phyloP scores from a whole-genome alignment of 768 basidiomycete species.

The Lactarius trivialis region DNA sequence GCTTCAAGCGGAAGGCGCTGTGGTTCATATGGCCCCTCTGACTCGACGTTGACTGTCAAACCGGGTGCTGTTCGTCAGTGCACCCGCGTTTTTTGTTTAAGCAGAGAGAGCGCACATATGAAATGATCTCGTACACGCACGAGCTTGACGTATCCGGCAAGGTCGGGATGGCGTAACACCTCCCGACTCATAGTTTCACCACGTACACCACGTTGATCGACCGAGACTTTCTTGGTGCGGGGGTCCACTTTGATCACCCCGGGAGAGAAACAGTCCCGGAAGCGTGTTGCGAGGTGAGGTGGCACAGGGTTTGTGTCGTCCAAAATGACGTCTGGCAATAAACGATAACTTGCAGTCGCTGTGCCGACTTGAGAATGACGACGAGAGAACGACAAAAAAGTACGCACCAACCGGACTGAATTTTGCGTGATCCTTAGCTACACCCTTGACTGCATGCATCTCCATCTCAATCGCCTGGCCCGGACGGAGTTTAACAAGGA shows the following conservation, averaged over 20 bases:
- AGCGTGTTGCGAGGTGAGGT: slow-evolving; percentile 68
- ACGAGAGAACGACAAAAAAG: not conserved
- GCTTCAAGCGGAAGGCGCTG: slow-evolving; percentile 78
- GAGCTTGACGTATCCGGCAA: slow-evolving; percentile 74
- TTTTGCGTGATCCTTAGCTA: slow-evolving; percentile 94
- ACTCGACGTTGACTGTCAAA: slow-evolving; percentile 74
- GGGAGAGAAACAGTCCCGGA: slow-evolving; percentile 81
- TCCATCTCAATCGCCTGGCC: slow-evolving; percentile 85
- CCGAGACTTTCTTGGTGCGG: slow-evolving; percentile 49
- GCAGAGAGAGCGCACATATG: slow-evolving; percentile 55
- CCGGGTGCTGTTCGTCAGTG: slow-evolving; percentile 8
- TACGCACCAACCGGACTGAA: slow-evolving; percentile 86
- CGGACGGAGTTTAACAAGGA: slow-evolving; percentile 86
- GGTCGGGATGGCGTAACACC: slow-evolving; percentile 88
- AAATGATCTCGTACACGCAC: slow-evolving; percentile 87
- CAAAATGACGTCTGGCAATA: slow-evolving; percentile 75
- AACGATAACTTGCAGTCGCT: slow-evolving; percentile 95
- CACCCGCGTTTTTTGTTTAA: not conserved
- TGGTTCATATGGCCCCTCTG: slow-evolving; percentile 82
- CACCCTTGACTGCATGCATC: slow-evolving; percentile 86
- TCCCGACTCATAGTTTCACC: slow-evolving; percentile 89
- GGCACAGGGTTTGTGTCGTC: slow-evolving; percentile 71
- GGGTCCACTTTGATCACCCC: slow-evolving; percentile 67
- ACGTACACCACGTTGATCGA: slow-evolving; percentile 59
- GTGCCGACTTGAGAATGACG: not conserved